Conservation (phyloP, 1,284 basidiomycete species). For the Cystobasidium pallidum region DNA sequence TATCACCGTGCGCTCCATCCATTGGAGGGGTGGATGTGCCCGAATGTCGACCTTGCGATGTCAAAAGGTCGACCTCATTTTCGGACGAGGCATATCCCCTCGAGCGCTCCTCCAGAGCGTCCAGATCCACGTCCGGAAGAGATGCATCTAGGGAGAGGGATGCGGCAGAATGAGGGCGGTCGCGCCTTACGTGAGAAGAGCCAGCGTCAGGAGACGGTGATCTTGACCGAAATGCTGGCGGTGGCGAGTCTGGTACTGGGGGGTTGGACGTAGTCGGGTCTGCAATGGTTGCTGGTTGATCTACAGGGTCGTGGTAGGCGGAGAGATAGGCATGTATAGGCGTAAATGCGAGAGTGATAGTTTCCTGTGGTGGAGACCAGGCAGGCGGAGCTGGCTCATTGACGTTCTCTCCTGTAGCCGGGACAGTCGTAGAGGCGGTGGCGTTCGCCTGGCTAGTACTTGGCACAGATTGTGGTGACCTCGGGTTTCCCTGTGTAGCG, state of each 20-base stretch:
- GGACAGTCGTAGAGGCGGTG: background rate
- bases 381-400: constrained; percentile 24
- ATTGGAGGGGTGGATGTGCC: background rate
- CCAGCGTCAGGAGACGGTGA: constrained; percentile 22
- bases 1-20: constrained; percentile 1
- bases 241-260: constrained; percentile 27
- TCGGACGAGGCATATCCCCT: constrained; percentile 39
- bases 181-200: background rate
- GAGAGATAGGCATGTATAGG: constrained; percentile 43
- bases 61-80: constrained; percentile 22
- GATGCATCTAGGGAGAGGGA: background rate
- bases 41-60: constrained; percentile 18
- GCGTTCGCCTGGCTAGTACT: background rate
- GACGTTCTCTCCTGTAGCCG: background rate
- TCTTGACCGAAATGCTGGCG: constrained; percentile 35
- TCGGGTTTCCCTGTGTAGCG: background rate
- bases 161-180: background rate
- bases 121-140: constrained; percentile 26
- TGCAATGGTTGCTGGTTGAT: background rate
- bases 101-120: constrained; percentile 11
- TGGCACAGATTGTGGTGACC: background rate
- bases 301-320: constrained; percentile 34
- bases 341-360: constrained; percentile 35
- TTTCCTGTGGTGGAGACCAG: constrained; percentile 30
- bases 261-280: background rate